Base-by-base conservation (phyloP, 768 basidiomycete species). In the Inosperma sp. region DNA sequence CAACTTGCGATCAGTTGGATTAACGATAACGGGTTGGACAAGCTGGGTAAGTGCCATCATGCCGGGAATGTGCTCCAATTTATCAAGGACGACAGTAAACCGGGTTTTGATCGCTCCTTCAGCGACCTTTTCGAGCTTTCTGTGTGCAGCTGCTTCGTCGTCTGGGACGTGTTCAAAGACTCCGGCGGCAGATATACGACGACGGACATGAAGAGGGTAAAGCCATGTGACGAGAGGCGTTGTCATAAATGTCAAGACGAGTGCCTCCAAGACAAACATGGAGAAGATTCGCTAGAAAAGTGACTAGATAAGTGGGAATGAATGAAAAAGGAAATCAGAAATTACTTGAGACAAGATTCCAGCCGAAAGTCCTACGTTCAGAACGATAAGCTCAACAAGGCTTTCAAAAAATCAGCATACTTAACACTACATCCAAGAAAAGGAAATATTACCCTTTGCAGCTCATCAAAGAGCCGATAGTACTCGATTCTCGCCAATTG, bases 31-130 rank as follows among this genome's bases (percentile, higher is more conserved):
- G 2, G 73, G 71, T 40, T 84, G 83, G 36, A 96, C 72, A 49
- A 97, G 81, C 60, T 94, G 88, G 0, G 88, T 81, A 48, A 98
- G 71, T 1, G 89, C 81, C 92, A 99, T 94, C 67, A 91, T 83
- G 8, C 87, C 81, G 0, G 93, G 86, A 1, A 97, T 65, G n/a
- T n/a, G n/a, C n/a, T n/a, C n/a, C n/a, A n/a, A n/a, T n/a, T n/a
- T n/a, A n/a, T n/a, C n/a, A n/a, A 98, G 77, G n/a, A 98, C 83
- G 53, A 96, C 81, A 0, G 87, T 85, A 69, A 94, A 88, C 7
- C 82, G 77, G 3, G 72, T 75, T 42, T 78, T 84, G 66, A 68
- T 57, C 7, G 55, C 66, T 10, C 61, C 64, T 26, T 51, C 45
- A 52, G 56, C 16, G 12, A 22, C 39, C 29, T 37, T 35, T 25